These are phyloP conservation scores for Xerocomellus chrysenteron DNA, from an alignment of 768 basidiomycete species.

Conservation along the genomic window DNA sequence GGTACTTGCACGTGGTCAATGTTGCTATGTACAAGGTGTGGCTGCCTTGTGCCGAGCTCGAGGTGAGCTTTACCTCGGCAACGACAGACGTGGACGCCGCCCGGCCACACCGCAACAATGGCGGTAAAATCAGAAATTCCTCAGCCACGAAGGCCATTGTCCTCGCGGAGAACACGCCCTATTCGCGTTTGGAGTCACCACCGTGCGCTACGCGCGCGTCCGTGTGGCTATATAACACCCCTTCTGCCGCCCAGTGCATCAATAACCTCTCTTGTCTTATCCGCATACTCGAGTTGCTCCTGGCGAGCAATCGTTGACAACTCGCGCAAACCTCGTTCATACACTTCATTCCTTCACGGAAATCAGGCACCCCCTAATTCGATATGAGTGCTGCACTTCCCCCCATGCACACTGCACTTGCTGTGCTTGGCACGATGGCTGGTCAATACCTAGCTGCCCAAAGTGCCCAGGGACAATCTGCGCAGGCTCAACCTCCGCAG, in stretches of 20 bases:
- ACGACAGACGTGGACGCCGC: conserved; percentile 7
- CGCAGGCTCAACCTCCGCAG: conserved; percentile 25
- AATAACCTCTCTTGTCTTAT: conserved; percentile 46
- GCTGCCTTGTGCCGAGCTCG: conserved; percentile 12
- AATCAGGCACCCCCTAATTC: conserved; percentile 10
- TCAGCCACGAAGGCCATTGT: conserved; percentile 11
- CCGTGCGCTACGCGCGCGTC: conserved; percentile 9
- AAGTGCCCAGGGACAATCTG: conserved; percentile 28
- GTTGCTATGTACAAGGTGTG: conserved; percentile 6
- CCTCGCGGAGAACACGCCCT: conserved; percentile 33
- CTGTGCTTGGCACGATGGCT: conserved; percentile 36
- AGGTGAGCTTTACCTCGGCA: conserved; percentile 19
- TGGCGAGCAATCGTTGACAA: conserved; percentile 26
- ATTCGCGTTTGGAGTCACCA: conserved; percentile 25
- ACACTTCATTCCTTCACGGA: conserved; percentile 6
- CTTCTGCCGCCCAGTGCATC: conserved; percentile 1
- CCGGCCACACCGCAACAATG: conserved; percentile 12
- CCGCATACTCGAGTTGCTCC: conserved; percentile 28
- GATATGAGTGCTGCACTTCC: conserved; percentile 32
- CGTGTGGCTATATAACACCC: conserved; percentile 27
- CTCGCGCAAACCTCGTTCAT: conserved; percentile 4
- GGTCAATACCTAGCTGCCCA: conserved; percentile 37
- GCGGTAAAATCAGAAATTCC: conserved; percentile 3
- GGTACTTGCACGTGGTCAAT: conserved; percentile 15
- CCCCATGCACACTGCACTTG: conserved; percentile 37